A percentile compares a stretch with the other conserved stretches of the same genome.
phyloP scores from a whole-genome alignment of 148 eudicot genomes.

The Beta vulgaris region DNA sequence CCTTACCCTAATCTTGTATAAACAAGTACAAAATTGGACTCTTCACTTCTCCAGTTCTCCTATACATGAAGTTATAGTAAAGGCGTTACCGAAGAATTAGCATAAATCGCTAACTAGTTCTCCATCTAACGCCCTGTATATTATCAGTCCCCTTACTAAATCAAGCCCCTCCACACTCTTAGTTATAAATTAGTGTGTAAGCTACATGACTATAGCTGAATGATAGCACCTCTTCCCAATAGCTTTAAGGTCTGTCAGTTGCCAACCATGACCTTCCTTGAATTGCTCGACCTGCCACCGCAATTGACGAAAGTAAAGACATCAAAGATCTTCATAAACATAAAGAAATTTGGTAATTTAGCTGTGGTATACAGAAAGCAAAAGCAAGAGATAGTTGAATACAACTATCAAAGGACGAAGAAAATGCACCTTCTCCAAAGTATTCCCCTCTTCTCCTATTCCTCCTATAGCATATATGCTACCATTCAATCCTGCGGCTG shows the following conservation, averaged over 20 bases:
- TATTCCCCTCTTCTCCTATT: slow-evolving; percentile 18
- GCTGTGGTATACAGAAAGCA: neutral
- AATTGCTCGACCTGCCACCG: slow-evolving; percentile 61
- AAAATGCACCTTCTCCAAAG: slow-evolving; percentile 43
- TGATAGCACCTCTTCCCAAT: slow-evolving; percentile 52
- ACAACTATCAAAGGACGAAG: too few relatives aligned
- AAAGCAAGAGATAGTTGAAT: too few relatives aligned
- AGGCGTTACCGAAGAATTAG: too few relatives aligned
- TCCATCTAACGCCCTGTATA: too few relatives aligned
- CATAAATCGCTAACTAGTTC: too few relatives aligned
- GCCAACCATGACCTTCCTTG: slow-evolving; percentile 69
- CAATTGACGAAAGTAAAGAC: neutral
- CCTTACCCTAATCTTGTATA: neutral
- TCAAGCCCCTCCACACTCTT: neutral
- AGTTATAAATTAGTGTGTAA: neutral
- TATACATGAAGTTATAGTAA: slow-evolving; percentile 1
- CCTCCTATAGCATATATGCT: slow-evolving; percentile 70
- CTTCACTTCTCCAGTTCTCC: neutral
- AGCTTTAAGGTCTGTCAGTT: slow-evolving; percentile 45
- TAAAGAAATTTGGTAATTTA: too few relatives aligned
- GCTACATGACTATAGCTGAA: slow-evolving; percentile 36
- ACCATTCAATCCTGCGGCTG: slow-evolving; percentile 45
- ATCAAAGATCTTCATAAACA: neutral
- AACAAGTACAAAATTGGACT: neutral
- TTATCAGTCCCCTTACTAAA: neutral